Evolutionary conservation across 768 basidiomycete species (phyloP).

Genomic region (Rhodotorula kratochvilovae): DNA sequence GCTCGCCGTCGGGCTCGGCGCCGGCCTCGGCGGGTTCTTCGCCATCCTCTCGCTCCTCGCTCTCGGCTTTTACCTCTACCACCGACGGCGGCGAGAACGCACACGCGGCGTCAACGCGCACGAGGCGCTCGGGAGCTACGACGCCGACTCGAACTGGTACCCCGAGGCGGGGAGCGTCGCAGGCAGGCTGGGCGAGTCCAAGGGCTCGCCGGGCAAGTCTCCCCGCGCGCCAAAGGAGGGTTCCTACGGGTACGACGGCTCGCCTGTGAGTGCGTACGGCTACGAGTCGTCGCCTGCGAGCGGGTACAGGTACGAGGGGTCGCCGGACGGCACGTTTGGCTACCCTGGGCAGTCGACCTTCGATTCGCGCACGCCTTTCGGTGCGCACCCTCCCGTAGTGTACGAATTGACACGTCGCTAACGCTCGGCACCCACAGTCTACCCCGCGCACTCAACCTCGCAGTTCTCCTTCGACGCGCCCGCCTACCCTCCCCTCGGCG

Average conservation of each 20-base stretch:
- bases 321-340: neutral
- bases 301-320: neutral
- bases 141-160: neutral
- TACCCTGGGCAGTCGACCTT: neutral
- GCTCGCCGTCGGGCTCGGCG: constrained; percentile 7
- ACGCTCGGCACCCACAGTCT: neutral
- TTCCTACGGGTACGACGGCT: neutral
- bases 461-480: neutral
- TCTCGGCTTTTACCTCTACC: neutral
- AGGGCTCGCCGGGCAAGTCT: neutral
- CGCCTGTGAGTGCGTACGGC: neutral
- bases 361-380: neutral
- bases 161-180: neutral
- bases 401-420: neutral
- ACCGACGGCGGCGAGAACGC: neutral
- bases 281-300: neutral
- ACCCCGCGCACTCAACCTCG: neutral
- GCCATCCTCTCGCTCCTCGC: neutral
- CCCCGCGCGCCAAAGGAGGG: too few species aligned
- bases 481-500: neutral
- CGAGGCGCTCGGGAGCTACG: neutral
- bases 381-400: neutral
- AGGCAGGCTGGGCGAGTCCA: neutral
- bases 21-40: neutral
- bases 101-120: neutral